Conservation (phyloP, 306 rosid species). For the Vigna unguiculata region DNA sequence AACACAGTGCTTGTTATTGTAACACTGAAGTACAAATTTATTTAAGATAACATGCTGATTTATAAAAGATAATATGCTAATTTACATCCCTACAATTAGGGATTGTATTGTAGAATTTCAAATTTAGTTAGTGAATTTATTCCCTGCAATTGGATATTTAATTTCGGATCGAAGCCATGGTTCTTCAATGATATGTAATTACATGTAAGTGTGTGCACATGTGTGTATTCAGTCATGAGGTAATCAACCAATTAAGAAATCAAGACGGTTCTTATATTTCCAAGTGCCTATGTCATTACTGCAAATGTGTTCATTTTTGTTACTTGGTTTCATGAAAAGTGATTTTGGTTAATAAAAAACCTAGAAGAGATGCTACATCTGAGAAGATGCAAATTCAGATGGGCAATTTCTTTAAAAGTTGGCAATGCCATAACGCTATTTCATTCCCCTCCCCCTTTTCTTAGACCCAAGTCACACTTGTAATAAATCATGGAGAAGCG, state of each 20-base stretch:
- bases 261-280: not conserved
- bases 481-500: not conserved
- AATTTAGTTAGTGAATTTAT: slow-evolving; percentile 25
- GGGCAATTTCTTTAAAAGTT: not conserved
- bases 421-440: not conserved
- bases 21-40: slow-evolving; percentile 18
- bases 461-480: not conserved
- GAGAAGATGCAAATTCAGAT: not conserved
- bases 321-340: slow-evolving; percentile 16
- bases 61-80: slow-evolving; percentile 6
- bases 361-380: not conserved
- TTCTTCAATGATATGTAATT: slow-evolving; percentile 1
- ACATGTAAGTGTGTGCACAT: not conserved
- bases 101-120: not conserved
- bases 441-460: not conserved
- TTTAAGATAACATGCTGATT: slow-evolving; percentile 12
- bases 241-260: slow-evolving; percentile 11
- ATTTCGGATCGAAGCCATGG: not conserved
- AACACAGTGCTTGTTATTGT: slow-evolving; percentile 34
- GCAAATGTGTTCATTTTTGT: not conserved
- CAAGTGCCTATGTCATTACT: slow-evolving; percentile 15
- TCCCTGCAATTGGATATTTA: not conserved
- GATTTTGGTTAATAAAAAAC: slow-evolving; percentile 1
- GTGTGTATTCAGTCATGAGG: slow-evolving; percentile 7
- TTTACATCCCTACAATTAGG: slow-evolving; percentile 12